A percentile compares a stretch with the other conserved stretches of the same genome.
Evolutionary conservation across 78 protist genomes (phyloP).

Genomic region (Planoprotostelium fungivorum): DNA sequence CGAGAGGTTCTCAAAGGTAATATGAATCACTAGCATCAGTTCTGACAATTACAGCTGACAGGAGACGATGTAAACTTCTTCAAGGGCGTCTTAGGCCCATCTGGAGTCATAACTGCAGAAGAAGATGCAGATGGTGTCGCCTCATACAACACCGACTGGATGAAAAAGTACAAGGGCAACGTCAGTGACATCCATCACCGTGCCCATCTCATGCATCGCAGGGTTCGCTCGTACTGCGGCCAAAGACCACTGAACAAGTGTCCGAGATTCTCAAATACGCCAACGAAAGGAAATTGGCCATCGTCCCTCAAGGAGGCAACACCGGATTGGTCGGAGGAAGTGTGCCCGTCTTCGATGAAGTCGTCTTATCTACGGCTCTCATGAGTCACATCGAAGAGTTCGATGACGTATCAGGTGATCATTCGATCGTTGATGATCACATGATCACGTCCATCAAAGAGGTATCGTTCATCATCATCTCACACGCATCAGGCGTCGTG

Average conservation of each 20-base stretch:
- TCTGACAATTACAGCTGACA: neutral
- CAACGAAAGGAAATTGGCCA: slow-evolving; percentile 67
- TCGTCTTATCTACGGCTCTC: slow-evolving; percentile 48
- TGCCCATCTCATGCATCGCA: neutral
- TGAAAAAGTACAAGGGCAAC: slow-evolving; percentile 47
- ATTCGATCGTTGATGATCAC: neutral
- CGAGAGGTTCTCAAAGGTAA: neutral
- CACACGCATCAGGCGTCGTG: slow-evolving; percentile 20
- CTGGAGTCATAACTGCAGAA: slow-evolving; percentile 15
- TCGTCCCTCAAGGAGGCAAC: slow-evolving; percentile 96
- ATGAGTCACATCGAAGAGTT: slow-evolving; percentile 66
- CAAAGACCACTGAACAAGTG: slow-evolving; percentile 70
- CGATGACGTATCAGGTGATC: slow-evolving; percentile 35
- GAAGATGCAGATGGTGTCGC: slow-evolving; percentile 23
- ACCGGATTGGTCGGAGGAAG: slow-evolving; percentile 93
- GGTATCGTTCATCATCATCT: neutral
- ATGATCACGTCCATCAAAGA: neutral
- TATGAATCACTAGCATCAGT: neutral
- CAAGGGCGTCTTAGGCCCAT: slow-evolving; percentile 8
- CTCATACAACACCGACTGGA: slow-evolving; percentile 63
- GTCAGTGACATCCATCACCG: neutral
- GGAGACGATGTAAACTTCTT: slow-evolving; percentile 24
- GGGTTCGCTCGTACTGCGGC: slow-evolving; percentile 37
- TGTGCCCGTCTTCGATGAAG: slow-evolving; percentile 86
- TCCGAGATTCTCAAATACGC: slow-evolving; percentile 45